A percentile compares a stretch with the other conserved stretches of the same genome.
These are phyloP conservation scores for Malassezia psittaci DNA, from an alignment of 1,284 basidiomycete genomes.

Conservation along the genomic window DNA sequence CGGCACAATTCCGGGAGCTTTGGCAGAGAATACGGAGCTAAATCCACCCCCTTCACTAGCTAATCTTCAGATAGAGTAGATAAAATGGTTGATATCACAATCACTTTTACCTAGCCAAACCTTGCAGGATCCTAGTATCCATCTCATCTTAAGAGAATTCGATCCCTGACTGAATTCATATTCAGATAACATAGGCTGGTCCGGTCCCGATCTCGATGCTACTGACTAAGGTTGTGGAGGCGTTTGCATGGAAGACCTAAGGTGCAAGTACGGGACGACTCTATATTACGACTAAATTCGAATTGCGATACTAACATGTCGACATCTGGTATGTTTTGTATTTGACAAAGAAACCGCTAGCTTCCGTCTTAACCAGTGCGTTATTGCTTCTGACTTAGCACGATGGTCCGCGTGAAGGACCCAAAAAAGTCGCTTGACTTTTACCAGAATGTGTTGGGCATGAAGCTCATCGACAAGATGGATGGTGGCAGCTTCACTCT, in stretches of 20 bases:
- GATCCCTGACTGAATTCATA: too few species aligned
- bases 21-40: too few species aligned
- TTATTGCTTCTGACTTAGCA: constrained; percentile 50
- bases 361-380: constrained; percentile 42
- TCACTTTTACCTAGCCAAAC: too few species aligned
- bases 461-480: constrained; percentile 61
- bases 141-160: too few species aligned
- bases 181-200: too few species aligned
- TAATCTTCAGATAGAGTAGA: constrained; percentile 5
- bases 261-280: too few species aligned
- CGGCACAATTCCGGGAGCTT: neutral
- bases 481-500: constrained; percentile 52
- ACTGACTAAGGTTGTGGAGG: too few species aligned
- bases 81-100: neutral
- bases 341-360: constrained; percentile 31
- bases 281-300: too few species aligned
- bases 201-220: too few species aligned
- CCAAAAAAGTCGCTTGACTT: constrained; percentile 54
- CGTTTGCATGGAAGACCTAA: too few species aligned
- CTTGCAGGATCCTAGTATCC: too few species aligned
- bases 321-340: neutral
- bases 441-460: constrained; percentile 58
- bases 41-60: neutral
- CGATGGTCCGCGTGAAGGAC: constrained; percentile 81
- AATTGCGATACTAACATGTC: constrained; percentile 2